phyloP scores from a whole-genome alignment of 2,329 filamentous ascomycete species.

The Cladosporium halotolerans region DNA sequence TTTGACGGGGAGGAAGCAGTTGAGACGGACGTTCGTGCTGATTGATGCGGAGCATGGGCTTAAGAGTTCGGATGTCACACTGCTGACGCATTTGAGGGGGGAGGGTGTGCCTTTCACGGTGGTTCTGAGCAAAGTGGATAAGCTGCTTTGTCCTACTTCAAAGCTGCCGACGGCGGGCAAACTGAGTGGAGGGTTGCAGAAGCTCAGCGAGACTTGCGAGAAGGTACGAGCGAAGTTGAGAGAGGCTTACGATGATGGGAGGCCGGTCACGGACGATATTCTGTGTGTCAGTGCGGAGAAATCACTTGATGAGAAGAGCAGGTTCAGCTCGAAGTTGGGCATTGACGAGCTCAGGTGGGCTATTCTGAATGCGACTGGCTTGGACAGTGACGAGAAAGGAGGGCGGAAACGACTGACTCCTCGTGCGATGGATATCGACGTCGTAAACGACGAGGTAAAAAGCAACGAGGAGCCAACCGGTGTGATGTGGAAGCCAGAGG shows the following conservation, averaged over 20 bases:
- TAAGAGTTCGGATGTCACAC: conserved; percentile 52
- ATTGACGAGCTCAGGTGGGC: conserved; percentile 59
- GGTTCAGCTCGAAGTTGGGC: conserved; percentile 51
- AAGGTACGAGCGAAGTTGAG: conserved; percentile 38
- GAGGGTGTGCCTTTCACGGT: conserved; percentile 59
- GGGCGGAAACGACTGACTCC: neutral
- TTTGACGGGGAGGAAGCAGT: conserved; percentile 55
- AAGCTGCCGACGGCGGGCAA: conserved; percentile 21
- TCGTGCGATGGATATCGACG: too few species aligned
- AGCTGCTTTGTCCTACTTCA: conserved; percentile 37
- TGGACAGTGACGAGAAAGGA: conserved; percentile 38
- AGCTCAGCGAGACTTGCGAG: conserved; percentile 36
- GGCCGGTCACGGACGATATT: conserved; percentile 51
- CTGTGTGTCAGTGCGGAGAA: conserved; percentile 53
- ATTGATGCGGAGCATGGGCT: conserved; percentile 59
- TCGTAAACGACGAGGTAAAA: too few species aligned
- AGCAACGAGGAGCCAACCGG: too few species aligned
- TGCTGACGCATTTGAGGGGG: conserved; percentile 51
- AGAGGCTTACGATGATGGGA: conserved; percentile 29
- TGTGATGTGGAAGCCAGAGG: too few species aligned
- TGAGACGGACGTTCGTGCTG: conserved; percentile 58
- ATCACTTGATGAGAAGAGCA: conserved; percentile 36
- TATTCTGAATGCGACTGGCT: conserved; percentile 55
- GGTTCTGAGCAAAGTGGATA: conserved; percentile 61
- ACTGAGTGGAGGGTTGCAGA: conserved; percentile 24